Conservation (phyloP, 1,284 basidiomycete species). For the Nidula niveotomentosa region DNA sequence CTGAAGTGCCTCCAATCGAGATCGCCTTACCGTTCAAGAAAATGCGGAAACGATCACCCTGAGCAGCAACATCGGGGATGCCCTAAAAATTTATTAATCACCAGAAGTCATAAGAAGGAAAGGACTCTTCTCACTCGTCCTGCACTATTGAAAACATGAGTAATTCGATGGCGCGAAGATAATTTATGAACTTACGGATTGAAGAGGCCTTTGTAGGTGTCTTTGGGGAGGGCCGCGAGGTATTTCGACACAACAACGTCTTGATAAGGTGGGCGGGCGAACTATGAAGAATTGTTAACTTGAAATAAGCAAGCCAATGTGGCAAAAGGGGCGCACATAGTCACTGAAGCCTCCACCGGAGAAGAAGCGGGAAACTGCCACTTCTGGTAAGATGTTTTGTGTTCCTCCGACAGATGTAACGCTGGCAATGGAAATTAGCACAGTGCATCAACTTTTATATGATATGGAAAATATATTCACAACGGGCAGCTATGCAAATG, state of each 20-base stretch:
- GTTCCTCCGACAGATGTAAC: slow-evolving; percentile 65
- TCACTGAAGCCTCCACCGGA: slow-evolving; percentile 73
- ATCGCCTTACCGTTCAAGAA: slow-evolving; percentile 31
- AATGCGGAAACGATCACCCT: slow-evolving; percentile 47
- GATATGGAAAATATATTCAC: slow-evolving; percentile 7
- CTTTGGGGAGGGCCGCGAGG: slow-evolving; percentile 42
- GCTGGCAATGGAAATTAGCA: slow-evolving; percentile 19
- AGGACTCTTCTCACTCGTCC: slow-evolving; percentile 27
- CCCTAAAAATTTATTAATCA: slow-evolving; percentile 26
- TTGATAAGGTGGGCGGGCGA: slow-evolving; percentile 54
- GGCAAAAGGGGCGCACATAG: slow-evolving; percentile 16
- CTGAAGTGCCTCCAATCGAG: slow-evolving; percentile 55
- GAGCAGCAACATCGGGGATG: slow-evolving; percentile 61
- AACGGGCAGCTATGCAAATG: slow-evolving; percentile 17
- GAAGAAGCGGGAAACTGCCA: slow-evolving; percentile 36
- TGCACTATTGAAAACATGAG: slow-evolving; percentile 9
- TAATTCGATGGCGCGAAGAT: too few species aligned
- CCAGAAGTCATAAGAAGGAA: neutral
- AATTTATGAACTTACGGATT: slow-evolving; percentile 32
- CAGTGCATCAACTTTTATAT: neutral
- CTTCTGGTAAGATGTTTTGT: slow-evolving; percentile 43
- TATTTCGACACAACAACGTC: slow-evolving; percentile 36
- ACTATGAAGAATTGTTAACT: slow-evolving; percentile 27
- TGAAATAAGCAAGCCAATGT: too few species aligned
- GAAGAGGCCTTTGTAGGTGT: slow-evolving; percentile 50